These are phyloP conservation scores for Lactarius tabidus DNA, from an alignment of 768 basidiomycete species.

Conservation along the genomic window DNA sequence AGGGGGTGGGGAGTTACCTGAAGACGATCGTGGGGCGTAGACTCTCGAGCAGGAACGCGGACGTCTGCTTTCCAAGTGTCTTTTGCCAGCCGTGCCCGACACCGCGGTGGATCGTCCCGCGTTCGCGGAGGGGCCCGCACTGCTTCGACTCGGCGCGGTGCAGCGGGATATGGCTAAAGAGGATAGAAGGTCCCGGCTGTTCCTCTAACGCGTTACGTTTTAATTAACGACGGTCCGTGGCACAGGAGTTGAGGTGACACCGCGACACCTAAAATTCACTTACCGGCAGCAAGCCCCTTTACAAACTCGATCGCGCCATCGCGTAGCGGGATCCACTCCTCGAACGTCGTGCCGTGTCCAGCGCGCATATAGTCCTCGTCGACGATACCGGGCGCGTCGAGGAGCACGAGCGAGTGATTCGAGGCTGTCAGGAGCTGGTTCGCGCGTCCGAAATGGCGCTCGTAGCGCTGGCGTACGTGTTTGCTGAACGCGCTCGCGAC, in stretches of 20 bases:
- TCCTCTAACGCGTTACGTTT: constrained; percentile 30
- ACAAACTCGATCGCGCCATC: constrained; percentile 62
- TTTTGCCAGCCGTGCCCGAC: constrained; percentile 82
- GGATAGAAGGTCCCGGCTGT: constrained; percentile 46
- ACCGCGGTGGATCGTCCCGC: constrained; percentile 64
- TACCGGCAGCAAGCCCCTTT: constrained; percentile 39
- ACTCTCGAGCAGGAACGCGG: constrained; percentile 61
- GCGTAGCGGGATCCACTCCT: constrained; percentile 50
- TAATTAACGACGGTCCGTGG: not conserved
- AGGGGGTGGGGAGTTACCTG: constrained; percentile 43
- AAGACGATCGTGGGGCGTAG: constrained; percentile 68
- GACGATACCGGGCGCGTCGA: constrained; percentile 76
- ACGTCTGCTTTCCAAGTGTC: constrained; percentile 75
- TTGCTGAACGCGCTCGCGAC: constrained; percentile 21
- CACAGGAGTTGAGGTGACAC: not conserved
- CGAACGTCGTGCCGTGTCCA: constrained; percentile 45
- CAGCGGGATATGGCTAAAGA: constrained; percentile 86
- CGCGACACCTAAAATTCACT: not conserved
- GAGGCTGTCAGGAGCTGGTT: constrained; percentile 59
- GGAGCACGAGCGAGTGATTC: constrained; percentile 66
- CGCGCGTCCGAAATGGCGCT: constrained; percentile 60
- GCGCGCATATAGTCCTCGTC: constrained; percentile 76
- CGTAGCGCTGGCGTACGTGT: constrained; percentile 54
- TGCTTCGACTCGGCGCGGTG: constrained; percentile 65
- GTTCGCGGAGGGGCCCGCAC: constrained; percentile 77